These are phyloP conservation scores for Caryopteris hybrid DNA, from an alignment of 305 asterid species.

Conservation along the genomic window DNA sequence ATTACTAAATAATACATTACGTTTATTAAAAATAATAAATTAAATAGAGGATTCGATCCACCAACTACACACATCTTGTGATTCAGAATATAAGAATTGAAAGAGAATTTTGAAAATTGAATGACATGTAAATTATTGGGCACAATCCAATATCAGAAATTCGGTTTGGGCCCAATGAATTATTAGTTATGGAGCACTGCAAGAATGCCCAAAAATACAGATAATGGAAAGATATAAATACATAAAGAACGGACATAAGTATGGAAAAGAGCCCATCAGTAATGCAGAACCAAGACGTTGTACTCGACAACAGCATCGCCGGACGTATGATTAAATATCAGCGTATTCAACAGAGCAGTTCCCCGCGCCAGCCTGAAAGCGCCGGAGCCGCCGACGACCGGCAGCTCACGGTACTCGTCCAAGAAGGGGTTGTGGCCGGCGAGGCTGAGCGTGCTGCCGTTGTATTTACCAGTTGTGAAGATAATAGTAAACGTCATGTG, in stretches of 20 bases:
- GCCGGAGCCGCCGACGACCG: conserved; percentile 33
- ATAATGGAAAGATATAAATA: no score
- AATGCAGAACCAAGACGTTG: conserved; percentile 11
- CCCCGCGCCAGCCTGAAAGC: conserved; percentile 31
- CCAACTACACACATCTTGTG: no score
- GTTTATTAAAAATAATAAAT: no score
- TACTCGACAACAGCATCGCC: conserved; percentile 31
- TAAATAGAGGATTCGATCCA: no score
- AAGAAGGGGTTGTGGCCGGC: conserved; percentile 28
- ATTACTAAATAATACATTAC: no score
- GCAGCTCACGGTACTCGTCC: conserved; percentile 26
- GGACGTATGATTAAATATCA: background rate
- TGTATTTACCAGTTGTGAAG: conserved; percentile 21
- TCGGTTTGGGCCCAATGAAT: background rate
- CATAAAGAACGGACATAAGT: no score
- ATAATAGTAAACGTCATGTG: conserved; percentile 22
- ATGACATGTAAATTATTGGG: no score
- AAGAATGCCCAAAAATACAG: no score
- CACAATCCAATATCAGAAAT: no score
- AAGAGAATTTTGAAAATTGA: no score
- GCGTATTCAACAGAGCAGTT: conserved; percentile 6
- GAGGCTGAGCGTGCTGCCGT: conserved; percentile 29
- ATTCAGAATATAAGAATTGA: no score
- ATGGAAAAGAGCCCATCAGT: background rate
- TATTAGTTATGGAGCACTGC: no score